Conservation (phyloP, 371 early-diverging fungal genomes). For the Saksenaea oblongispora region DNA sequence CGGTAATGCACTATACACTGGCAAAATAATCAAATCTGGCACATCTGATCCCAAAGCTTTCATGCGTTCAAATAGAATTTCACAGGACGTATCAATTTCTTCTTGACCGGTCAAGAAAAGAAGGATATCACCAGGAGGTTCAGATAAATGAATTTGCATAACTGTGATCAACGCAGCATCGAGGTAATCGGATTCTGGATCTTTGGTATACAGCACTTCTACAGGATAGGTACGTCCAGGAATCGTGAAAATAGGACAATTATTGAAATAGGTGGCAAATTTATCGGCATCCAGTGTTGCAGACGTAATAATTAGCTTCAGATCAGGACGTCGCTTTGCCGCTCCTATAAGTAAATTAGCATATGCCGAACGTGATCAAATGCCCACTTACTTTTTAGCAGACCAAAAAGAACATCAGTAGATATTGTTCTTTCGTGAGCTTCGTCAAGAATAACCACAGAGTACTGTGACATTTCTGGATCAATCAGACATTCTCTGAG, state of each 20-base stretch:
- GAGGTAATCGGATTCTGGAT: conserved; percentile 94
- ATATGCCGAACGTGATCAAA: neutral
- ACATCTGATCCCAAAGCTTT: conserved; percentile 93
- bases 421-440: conserved; percentile 98
- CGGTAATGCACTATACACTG: conserved; percentile 94
- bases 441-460: conserved; percentile 97
- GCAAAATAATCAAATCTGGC: conserved; percentile 91
- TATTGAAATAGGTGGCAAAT: conserved; percentile 85
- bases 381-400: conserved; percentile 70
- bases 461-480: conserved; percentile 81
- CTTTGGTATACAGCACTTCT: conserved; percentile 92
- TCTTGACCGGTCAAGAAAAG: conserved; percentile 98
- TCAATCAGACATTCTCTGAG: conserved; percentile 95
- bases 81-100: conserved; percentile 94
- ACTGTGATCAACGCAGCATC: conserved; percentile 92
- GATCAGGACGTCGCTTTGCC: conserved; percentile 79
- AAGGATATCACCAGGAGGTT: conserved; percentile 97
- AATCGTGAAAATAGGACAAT: conserved; percentile 95
- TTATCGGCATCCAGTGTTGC: conserved; percentile 97
- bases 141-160: conserved; percentile 95
- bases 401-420: conserved; percentile 98
- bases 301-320: conserved; percentile 95
- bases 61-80: conserved; percentile 93
- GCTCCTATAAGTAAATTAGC: conserved; percentile 49
- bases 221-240: conserved; percentile 97